Conservation (phyloP, 805 yeast genomes). For the Maudiozyma saulgeensis region DNA sequence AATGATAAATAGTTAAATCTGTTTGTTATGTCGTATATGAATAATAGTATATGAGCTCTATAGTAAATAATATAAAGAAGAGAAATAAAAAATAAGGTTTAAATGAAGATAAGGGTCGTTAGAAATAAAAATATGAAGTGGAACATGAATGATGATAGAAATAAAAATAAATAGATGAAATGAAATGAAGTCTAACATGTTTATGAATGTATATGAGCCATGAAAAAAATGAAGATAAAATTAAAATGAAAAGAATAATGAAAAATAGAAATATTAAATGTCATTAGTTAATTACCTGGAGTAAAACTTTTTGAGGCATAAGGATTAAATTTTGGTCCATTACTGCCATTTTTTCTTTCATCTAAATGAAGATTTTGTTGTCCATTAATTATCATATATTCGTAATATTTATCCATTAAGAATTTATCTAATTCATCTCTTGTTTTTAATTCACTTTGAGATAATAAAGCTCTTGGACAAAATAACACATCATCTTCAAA, state of each 20-base stretch:
- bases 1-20: neutral
- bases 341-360: neutral
- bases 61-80: neutral
- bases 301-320: constrained; percentile 56
- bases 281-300: constrained; percentile 30
- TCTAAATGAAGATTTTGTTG: constrained; percentile 1
- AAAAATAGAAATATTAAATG: neutral
- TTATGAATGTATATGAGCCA: too few species aligned
- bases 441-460: constrained; percentile 19
- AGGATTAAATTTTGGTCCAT: constrained; percentile 43
- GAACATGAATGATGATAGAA: neutral
- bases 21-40: neutral
- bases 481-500: constrained; percentile 27
- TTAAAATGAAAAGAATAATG: neutral
- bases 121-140: neutral
- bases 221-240: neutral
- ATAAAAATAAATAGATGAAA: neutral
- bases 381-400: constrained; percentile 1
- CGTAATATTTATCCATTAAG: constrained; percentile 6
- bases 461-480: constrained; percentile 25
- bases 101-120: neutral
- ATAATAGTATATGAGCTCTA: neutral
- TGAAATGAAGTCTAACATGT: neutral
- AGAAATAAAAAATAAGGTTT: neutral
- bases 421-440: constrained; percentile 22